These are phyloP conservation scores for Ophiostoma ips DNA, from an alignment of 2,329 filamentous ascomycete genomes.

Conservation along the genomic window DNA sequence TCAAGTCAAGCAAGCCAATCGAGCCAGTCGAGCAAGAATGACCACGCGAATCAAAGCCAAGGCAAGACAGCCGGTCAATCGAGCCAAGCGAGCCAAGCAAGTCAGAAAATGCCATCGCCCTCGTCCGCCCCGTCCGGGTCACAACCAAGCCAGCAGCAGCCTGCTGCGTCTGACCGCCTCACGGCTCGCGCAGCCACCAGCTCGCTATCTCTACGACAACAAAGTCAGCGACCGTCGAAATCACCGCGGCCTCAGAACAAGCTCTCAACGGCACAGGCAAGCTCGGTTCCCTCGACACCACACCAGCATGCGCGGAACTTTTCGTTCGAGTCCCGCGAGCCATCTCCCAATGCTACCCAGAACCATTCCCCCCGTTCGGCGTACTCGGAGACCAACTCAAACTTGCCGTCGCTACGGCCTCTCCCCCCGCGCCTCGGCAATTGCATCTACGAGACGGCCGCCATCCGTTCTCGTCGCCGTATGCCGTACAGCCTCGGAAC, in stretches of 20 bases:
- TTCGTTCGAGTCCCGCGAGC: constrained; percentile 61
- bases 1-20: neutral
- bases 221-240: constrained; percentile 17
- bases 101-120: neutral
- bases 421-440: constrained; percentile 44
- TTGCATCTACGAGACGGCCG: constrained; percentile 82
- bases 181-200: neutral
- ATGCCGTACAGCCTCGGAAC: constrained; percentile 88
- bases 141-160: constrained; percentile 1
- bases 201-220: constrained; percentile 12
- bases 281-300: constrained; percentile 84
- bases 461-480: constrained; percentile 66
- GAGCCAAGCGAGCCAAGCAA: neutral
- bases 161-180: constrained; percentile 5
- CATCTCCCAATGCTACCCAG: constrained; percentile 62
- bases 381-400: constrained; percentile 74
- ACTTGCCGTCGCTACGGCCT: constrained; percentile 53
- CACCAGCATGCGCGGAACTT: constrained; percentile 78
- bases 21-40: neutral
- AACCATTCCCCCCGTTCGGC: constrained; percentile 82
- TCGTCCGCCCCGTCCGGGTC: neutral
- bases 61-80: neutral
- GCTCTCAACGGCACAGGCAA: constrained; percentile 46
- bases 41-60: neutral
- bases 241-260: constrained; percentile 16